Evolutionary conservation across 192 early-diverging fungal species (phyloP), one percentile per base, ranked within the genome.

Genomic region (Mortierella claussenii): DNA sequence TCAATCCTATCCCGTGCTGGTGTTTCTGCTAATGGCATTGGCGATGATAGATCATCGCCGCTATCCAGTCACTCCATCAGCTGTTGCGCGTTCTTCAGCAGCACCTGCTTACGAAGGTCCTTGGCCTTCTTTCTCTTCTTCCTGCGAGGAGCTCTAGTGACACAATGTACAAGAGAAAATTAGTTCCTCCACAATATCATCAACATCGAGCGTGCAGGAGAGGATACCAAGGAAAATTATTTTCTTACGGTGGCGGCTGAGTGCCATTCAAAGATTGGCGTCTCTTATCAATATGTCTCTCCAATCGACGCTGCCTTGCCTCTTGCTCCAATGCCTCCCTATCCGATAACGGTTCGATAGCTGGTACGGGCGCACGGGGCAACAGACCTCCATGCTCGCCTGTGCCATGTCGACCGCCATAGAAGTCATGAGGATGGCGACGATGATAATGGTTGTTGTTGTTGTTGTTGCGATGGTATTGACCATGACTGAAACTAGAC

Each of bases 91-190:
- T 76, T 76, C 64, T 76, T 76, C 40, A 76, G 56, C 23, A 76
- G 52, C 24, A 76, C 73, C 47, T 66, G 63, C 46, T 76, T 76
- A 12, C 73, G 63, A 8, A 76, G 64, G 34, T 76, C 73, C 46
- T 76, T 76, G 31, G 51, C 73, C 43, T 62, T 76, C 56, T 76
- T 76, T 44, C 73, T 66, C 58, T 67, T 76, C n/a, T 76, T 76
- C 31, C 73, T 56, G n/a, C 59, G 42, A 33, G 73, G 73, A 7
- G 64, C 28, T 7, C 73, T 76, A 50, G 37, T 10, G 7, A 40
- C 37, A 40, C 37, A 40, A 40, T 40, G 37, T 10, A 40, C n/a
- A n/a, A n/a, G n/a, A n/a, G n/a, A n/a, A n/a, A n/a, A n/a, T n/a
- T n/a, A n/a, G n/a, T n/a, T n/a, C n/a, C n/a, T n/a, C n/a, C n/a